phyloP scores from a whole-genome alignment of 306 rosid genomes.

The Myrica gale region DNA sequence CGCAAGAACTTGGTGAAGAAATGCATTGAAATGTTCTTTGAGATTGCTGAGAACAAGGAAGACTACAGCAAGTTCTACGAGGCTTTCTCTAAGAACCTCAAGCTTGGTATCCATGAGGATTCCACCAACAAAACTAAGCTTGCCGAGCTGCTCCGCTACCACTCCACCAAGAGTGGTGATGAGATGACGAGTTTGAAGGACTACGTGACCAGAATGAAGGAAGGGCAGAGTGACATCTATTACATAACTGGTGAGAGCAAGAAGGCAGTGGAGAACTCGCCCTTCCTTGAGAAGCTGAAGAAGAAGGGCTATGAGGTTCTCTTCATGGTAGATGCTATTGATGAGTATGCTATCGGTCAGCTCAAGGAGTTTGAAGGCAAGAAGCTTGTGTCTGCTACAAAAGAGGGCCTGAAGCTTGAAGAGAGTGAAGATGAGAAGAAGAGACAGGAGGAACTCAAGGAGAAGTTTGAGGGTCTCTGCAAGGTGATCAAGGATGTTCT shows the following conservation, averaged over 20 bases:
- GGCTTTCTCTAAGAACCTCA: conserved; percentile 86
- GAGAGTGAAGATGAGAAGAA: conserved; percentile 83
- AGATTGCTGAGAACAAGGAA: conserved; percentile 94
- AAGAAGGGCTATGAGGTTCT: conserved; percentile 86
- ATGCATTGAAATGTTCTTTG: conserved; percentile 80
- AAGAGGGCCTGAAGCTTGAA: conserved; percentile 84
- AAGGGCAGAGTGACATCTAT: conserved; percentile 82
- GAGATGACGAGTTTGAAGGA: conserved; percentile 91
- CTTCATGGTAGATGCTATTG: conserved; percentile 91
- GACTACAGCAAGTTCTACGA: conserved; percentile 88
- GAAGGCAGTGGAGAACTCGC: conserved; percentile 92
- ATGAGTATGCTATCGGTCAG: conserved; percentile 87
- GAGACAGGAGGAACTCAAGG: conserved; percentile 58
- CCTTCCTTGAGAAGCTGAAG: conserved; percentile 85
- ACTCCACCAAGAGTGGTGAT: conserved; percentile 88
- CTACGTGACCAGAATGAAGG: conserved; percentile 96
- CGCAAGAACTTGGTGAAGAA: conserved; percentile 88
- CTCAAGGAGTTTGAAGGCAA: conserved; percentile 94
- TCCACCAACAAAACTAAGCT: conserved; percentile 74
- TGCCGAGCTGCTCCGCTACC: conserved; percentile 82
- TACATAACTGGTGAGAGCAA: conserved; percentile 92
- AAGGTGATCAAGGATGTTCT: conserved; percentile 85
- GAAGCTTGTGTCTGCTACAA: conserved; percentile 87
- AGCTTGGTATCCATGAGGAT: conserved; percentile 85
- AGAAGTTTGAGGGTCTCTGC: conserved; percentile 79